Evolutionary conservation across 2,329 filamentous ascomycete species (phyloP).

Genomic region (Ophiostoma sp.): DNA sequence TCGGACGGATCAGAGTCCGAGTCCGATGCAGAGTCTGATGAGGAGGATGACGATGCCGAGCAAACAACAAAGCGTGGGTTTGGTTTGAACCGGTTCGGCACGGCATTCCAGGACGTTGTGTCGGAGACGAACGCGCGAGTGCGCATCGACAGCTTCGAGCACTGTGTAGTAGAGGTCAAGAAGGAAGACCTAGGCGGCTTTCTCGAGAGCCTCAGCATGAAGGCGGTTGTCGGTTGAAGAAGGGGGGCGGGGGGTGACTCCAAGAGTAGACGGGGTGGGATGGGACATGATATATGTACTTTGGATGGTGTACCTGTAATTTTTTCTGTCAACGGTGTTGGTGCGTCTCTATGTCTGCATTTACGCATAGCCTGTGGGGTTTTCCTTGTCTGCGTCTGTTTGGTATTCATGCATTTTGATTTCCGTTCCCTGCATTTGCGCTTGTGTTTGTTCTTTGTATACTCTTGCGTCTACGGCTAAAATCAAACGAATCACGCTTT

Average conservation of each 20-base stretch:
- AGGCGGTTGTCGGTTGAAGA: slow-evolving; percentile 65
- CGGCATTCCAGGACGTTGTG: slow-evolving; percentile 91
- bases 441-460: not conserved
- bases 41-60: slow-evolving; percentile 39
- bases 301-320: slow-evolving; percentile 5
- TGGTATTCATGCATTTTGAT: slow-evolving; percentile 4
- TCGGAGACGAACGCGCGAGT: slow-evolving; percentile 85
- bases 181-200: slow-evolving; percentile 92
- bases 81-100: slow-evolving; percentile 84
- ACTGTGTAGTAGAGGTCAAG: slow-evolving; percentile 94
- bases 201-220: slow-evolving; percentile 85
- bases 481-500: not conserved
- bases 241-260: too few relatives aligned
- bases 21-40: slow-evolving; percentile 32
- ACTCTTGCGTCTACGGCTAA: not conserved
- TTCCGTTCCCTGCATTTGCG: slow-evolving; percentile 5
- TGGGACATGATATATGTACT: not conserved
- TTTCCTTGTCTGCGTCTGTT: not conserved
- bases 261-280: not conserved
- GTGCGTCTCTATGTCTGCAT: not conserved
- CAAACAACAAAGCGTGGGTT: slow-evolving; percentile 43
- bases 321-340: not conserved
- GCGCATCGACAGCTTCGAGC: slow-evolving; percentile 92
- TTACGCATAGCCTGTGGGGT: not conserved
- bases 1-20: slow-evolving; percentile 42